Conservation (phyloP, 345 rosid genomes). For the Dimocarpus longan region DNA sequence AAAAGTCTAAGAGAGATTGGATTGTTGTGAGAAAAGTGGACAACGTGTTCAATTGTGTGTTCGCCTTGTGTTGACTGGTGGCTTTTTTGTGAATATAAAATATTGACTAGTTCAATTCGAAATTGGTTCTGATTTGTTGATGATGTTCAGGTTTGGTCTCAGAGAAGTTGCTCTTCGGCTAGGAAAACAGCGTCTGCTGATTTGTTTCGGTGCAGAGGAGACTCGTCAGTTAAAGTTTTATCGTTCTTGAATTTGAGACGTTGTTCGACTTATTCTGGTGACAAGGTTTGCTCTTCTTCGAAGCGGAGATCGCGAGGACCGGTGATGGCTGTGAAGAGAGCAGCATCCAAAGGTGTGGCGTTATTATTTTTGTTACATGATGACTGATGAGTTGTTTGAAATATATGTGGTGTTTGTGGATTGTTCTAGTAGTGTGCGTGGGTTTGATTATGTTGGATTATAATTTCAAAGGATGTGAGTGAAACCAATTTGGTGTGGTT, state of each 20-base stretch:
- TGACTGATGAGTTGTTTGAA: too few species aligned
- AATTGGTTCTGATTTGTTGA: conserved; percentile 17
- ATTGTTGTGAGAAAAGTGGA: not conserved
- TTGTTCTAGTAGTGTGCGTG: not conserved
- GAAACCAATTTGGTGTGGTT: conserved; percentile 11
- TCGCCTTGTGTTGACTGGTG: not conserved
- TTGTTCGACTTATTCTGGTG: conserved; percentile 45
- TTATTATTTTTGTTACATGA: not conserved
- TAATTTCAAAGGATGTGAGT: not conserved
- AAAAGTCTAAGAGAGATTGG: conserved; percentile 25
- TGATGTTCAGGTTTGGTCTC: conserved; percentile 55
- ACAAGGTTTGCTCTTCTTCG: conserved; percentile 53
- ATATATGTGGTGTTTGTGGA: not conserved
- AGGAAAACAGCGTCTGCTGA: conserved; percentile 44
- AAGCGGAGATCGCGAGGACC: conserved; percentile 89
- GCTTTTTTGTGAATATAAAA: not conserved
- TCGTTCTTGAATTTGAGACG: conserved; percentile 45
- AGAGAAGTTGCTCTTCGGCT: conserved; percentile 46
- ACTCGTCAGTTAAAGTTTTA: conserved; percentile 46
- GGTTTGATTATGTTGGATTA: not conserved
- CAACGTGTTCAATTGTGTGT: not conserved
- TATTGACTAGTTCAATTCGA: not conserved
- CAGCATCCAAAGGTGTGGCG: conserved; percentile 63
- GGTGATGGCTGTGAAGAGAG: conserved; percentile 90
- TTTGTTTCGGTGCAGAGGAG: conserved; percentile 42